A percentile compares a stretch with the other conserved stretches of the same genome.
Evolutionary conservation across 1,284 basidiomycete species (phyloP).

Genomic region (Lignosus rhinocerotis): DNA sequence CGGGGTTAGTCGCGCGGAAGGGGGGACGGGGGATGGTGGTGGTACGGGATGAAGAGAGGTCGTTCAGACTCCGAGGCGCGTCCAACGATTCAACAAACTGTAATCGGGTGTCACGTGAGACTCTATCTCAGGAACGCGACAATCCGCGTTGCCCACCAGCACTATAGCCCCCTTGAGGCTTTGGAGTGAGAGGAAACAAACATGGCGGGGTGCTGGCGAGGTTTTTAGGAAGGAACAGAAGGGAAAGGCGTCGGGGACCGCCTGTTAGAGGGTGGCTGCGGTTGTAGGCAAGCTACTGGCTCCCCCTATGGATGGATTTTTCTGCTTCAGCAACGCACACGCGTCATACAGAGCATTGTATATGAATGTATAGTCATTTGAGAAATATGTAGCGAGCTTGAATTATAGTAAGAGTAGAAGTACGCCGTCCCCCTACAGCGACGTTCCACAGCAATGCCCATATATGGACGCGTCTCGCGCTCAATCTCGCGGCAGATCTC

Average conservation of each 20-base stretch:
- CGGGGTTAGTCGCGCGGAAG: slow-evolving; percentile 23
- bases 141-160: slow-evolving; percentile 18
- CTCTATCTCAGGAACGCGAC: slow-evolving; percentile 27
- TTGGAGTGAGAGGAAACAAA: slow-evolving; percentile 9
- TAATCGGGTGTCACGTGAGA: slow-evolving; percentile 43
- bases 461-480: slow-evolving; percentile 46
- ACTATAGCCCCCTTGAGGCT: slow-evolving; percentile 6
- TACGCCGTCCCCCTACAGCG: slow-evolving; percentile 20
- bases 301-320: slow-evolving; percentile 15
- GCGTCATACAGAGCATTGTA: slow-evolving; percentile 2
- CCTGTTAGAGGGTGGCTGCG: slow-evolving; percentile 14
- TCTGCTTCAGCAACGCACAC: background rate
- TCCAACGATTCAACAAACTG: slow-evolving; percentile 52
- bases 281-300: slow-evolving; percentile 13
- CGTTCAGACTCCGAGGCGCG: slow-evolving; percentile 61
- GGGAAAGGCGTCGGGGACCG: slow-evolving; percentile 10
- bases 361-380: background rate
- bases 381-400: background rate
- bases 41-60: slow-evolving; percentile 48
- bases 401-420: slow-evolving; percentile 10
- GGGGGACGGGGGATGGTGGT: slow-evolving; percentile 44
- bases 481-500: slow-evolving; percentile 37
- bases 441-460: slow-evolving; percentile 37
- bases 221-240: slow-evolving; percentile 9
- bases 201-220: slow-evolving; percentile 2